A percentile compares a stretch with the other conserved stretches of the same genome.
Evolutionary conservation across 176 grass and related monocot species (phyloP).

Genomic region (Hordeum marinum): DNA sequence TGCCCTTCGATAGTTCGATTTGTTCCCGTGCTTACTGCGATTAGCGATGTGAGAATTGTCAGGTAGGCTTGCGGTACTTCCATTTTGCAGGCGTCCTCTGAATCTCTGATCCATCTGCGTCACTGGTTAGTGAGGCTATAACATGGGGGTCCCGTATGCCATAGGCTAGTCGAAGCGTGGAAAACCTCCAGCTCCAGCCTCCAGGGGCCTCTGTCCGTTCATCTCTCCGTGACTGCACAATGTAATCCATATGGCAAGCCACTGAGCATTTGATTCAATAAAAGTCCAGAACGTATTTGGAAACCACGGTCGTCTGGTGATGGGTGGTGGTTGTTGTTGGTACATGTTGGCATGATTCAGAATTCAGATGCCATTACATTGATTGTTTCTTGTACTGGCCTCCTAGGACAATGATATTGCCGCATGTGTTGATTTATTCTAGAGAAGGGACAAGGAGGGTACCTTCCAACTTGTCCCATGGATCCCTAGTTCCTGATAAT

Average conservation of each 20-base stretch:
- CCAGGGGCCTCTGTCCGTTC: not conserved
- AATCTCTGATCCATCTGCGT: not conserved
- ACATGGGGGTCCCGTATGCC: not conserved
- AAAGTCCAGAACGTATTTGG: not conserved
- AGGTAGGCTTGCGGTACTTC: not conserved
- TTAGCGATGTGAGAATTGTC: not conserved
- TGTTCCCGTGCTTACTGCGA: not conserved
- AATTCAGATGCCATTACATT: not conserved
- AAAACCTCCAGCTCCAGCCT: not conserved
- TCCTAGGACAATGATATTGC: not conserved
- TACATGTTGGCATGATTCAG: not conserved
- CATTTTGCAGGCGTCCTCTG: not conserved
- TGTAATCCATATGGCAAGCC: not conserved
- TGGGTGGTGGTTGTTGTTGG: constrained; percentile 18
- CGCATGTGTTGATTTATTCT: not conserved
- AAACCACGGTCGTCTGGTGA: constrained; percentile 1
- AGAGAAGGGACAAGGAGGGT: not conserved
- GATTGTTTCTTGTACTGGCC: not conserved
- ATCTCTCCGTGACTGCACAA: not conserved
- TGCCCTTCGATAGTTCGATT: not conserved
- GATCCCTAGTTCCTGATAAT: not conserved
- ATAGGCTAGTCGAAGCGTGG: not conserved
- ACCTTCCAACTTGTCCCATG: not conserved
- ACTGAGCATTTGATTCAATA: not conserved
- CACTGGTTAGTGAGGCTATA: not conserved